Evolutionary conservation across 2,329 filamentous ascomycete genomes (phyloP), one percentile per base, ranked within the genome.

Genomic region (Colletotrichum gloeosporioides): DNA sequence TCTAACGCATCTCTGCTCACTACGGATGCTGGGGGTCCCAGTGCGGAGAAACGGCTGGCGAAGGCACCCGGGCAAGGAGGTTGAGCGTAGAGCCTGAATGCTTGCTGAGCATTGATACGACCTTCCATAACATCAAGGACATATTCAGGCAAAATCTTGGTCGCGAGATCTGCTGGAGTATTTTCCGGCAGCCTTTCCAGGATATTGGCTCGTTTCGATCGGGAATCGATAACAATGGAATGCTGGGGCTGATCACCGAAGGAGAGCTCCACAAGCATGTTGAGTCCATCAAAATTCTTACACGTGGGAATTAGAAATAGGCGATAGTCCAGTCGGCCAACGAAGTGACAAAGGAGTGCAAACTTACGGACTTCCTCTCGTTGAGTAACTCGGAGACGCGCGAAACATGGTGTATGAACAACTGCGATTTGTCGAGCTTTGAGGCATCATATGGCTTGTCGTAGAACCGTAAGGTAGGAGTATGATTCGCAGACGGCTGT

Each of bases 91-190:
- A 25, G 68, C 36, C 25, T 70, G 68, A 49, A 70, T 8, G 57
- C 68, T 22, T 70, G 68, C 68, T 34, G 59, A 25, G 59, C 27
- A 12, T 63, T 63, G 59, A 70, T n/a, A 8, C 68, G 68, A 32
- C 68, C 68, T 34, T 70, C 68, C 34, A 70, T 70, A 13, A 63
- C 68, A 70, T 70, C 68, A 18, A 70, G 57, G 18, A 70, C 29
- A 32, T 34, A 63, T 8, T 70, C 68, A 32, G 68, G 68, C 36
- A 34, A 8, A 15, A 70, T 70, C 15, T 36, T 49, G 3, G 29
- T 34, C 22, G n/a, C 36, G 27, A 63, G 32, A 18, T 49, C 57
- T 44, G 68, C 55, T 27, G 22, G 18, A 8, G 25, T 34, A 13
- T 63, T n/a, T 44, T 53, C 68, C 25, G 68, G 68, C 8, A 63